These are phyloP conservation scores for Epichloe bromicola DNA, from an alignment of 2,329 filamentous ascomycete species.

Conservation along the genomic window DNA sequence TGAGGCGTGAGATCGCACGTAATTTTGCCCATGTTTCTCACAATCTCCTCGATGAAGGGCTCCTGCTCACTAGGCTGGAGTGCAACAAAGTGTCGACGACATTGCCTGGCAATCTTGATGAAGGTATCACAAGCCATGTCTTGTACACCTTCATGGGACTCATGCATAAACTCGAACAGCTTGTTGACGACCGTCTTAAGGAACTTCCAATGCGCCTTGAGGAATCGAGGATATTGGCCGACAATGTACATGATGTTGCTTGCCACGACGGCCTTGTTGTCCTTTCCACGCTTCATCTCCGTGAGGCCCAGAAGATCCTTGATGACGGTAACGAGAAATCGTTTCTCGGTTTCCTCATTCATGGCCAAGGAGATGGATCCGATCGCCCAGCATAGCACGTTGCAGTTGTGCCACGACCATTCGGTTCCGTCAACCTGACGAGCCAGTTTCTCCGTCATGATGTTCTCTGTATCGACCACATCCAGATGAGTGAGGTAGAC, in stretches of 20 bases:
- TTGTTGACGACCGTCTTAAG: slow-evolving; percentile 99
- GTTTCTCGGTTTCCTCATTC: slow-evolving; percentile 98
- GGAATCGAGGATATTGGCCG: slow-evolving; percentile 91
- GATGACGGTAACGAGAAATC: slow-evolving; percentile 95
- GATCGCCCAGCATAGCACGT: slow-evolving; percentile 98
- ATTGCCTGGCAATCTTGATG: slow-evolving; percentile 98
- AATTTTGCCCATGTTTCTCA: slow-evolving; percentile 88
- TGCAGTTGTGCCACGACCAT: slow-evolving; percentile 99
- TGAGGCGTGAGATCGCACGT: slow-evolving; percentile 91
- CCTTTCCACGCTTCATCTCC: slow-evolving; percentile 98
- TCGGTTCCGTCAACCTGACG: slow-evolving; percentile 90
- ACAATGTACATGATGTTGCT: slow-evolving; percentile 99
- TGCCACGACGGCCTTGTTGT: slow-evolving; percentile 97
- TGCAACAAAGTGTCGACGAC: slow-evolving; percentile 92
- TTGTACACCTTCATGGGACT: slow-evolving; percentile 97
- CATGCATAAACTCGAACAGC: slow-evolving; percentile 99
- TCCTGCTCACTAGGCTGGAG: slow-evolving; percentile 88
- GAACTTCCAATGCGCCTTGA: slow-evolving; percentile 99
- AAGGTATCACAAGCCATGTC: slow-evolving; percentile 99
- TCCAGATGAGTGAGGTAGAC: slow-evolving; percentile 97
- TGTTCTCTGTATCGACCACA: slow-evolving; percentile 91
- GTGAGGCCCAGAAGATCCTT: slow-evolving; percentile 94
- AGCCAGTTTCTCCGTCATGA: slow-evolving; percentile 97
- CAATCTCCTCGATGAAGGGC: slow-evolving; percentile 97
- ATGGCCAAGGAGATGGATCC: slow-evolving; percentile 97